Conservation (phyloP, 805 yeast species). For the Starmerella gropengiesseri region DNA sequence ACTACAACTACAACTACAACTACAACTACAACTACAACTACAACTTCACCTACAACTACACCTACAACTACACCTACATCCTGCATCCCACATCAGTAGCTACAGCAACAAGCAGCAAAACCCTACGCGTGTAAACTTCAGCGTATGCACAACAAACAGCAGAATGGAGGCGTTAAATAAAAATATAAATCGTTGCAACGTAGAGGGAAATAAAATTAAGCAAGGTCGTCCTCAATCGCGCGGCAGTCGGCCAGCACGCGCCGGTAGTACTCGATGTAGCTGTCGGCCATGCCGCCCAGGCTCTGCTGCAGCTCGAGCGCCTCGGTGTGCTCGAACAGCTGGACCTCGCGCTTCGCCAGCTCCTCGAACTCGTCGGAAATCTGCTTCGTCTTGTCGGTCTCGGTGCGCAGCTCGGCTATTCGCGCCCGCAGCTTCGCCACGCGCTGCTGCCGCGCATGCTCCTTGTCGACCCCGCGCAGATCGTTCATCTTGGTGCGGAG, state of each 20-base stretch:
- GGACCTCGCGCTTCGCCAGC: conserved; percentile 45
- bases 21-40: too few species aligned
- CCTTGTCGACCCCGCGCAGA: conserved; percentile 52
- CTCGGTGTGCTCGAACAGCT: conserved; percentile 68
- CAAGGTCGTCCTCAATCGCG: conserved; percentile 22
- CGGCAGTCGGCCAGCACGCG: conserved; percentile 63
- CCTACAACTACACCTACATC: too few species aligned
- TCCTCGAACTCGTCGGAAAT: conserved; percentile 46
- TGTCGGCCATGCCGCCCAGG: conserved; percentile 60
- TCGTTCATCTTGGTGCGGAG: conserved; percentile 50
- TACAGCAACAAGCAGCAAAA: too few species aligned
- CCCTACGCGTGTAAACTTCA: too few species aligned
- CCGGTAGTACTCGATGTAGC: conserved; percentile 62
- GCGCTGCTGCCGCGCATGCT: conserved; percentile 43
- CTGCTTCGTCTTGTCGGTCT: conserved; percentile 41
- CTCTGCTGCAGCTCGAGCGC: conserved; percentile 64
- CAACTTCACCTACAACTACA: too few species aligned
- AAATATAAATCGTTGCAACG: neutral
- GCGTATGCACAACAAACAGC: too few species aligned
- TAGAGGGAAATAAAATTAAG: neutral
- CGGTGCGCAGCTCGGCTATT: conserved; percentile 40
- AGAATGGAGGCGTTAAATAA: too few species aligned
- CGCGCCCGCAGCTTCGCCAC: conserved; percentile 40
- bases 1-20: too few species aligned
- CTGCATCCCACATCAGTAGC: too few species aligned